phyloP scores from a whole-genome alignment of 805 yeast genomes.

The Pachysolen tannophilus region DNA sequence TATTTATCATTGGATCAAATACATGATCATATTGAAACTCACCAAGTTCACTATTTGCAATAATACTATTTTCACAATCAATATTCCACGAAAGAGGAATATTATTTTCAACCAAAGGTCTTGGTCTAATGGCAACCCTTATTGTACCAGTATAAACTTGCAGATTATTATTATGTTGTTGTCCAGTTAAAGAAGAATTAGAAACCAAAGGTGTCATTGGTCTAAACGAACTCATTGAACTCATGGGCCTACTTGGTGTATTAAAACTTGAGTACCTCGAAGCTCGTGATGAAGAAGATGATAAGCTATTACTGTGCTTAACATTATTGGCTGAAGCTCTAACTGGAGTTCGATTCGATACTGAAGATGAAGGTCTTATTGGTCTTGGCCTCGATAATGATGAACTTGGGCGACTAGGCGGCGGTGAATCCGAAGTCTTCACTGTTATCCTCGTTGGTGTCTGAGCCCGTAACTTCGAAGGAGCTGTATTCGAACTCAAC shows the following conservation, averaged over 20 bases:
- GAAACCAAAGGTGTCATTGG: slow-evolving; percentile 9
- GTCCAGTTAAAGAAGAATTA: slow-evolving; percentile 1
- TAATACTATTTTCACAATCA: slow-evolving; percentile 28
- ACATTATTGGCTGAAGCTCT: slow-evolving; percentile 3
- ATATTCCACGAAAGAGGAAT: slow-evolving; percentile 33
- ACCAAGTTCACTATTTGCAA: slow-evolving; percentile 47
- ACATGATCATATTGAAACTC: slow-evolving; percentile 75
- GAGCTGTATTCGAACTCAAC: slow-evolving; percentile 2
- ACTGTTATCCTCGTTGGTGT: slow-evolving; percentile 11
- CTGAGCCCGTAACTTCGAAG: slow-evolving; percentile 11
- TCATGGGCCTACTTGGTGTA: slow-evolving; percentile 10
- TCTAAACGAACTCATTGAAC: slow-evolving; percentile 10
- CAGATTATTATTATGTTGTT: no score
- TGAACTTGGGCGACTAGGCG: slow-evolving; percentile 12
- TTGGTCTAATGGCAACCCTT: slow-evolving; percentile 69
- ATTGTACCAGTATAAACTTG: slow-evolving; percentile 59
- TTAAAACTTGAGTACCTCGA: slow-evolving; percentile 2
- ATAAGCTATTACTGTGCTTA: no score
- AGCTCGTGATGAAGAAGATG: neutral
- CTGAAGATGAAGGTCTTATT: slow-evolving; percentile 9
- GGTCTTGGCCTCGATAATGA: slow-evolving; percentile 14
- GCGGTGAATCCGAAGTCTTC: slow-evolving; percentile 6
- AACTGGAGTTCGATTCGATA: slow-evolving; percentile 8
- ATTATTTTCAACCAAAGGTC: slow-evolving; percentile 37
- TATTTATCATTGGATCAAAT: slow-evolving; percentile 47